These are phyloP conservation scores for Asparagopsis taxiformis DNA, from an alignment of 31 red algal species.

Conservation along the genomic window DNA sequence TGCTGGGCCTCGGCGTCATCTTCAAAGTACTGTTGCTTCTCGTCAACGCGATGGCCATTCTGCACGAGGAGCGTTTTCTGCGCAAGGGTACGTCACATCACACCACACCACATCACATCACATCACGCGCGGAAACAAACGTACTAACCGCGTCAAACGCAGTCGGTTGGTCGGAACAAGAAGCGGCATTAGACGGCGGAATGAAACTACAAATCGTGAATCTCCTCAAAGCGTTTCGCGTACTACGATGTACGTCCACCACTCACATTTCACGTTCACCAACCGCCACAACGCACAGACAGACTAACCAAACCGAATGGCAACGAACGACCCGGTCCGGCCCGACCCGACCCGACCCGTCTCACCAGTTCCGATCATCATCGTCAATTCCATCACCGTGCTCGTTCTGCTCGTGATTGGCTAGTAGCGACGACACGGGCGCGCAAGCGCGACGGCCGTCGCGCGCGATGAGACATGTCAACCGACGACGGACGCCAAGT, in stretches of 20 bases:
- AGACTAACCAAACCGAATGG: no score
- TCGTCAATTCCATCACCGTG: constrained; percentile 55
- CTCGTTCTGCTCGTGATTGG: constrained; percentile 59
- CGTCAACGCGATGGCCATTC: constrained; percentile 54
- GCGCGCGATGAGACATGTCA: no score
- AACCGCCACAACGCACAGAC: no score
- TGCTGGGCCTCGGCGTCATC: constrained; percentile 45
- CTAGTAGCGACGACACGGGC: constrained; percentile 18
- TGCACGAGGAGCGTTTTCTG: constrained; percentile 70
- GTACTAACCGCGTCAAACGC: no score
- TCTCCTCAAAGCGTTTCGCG: constrained; percentile 50
- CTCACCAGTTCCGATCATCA: constrained; percentile 65
- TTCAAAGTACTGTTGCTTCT: constrained; percentile 52
- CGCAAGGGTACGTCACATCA: constrained; percentile 32
- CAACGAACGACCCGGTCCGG: no score
- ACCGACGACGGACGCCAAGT: no score
- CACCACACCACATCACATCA: no score
- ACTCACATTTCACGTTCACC: neutral
- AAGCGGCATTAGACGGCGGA: constrained; percentile 55
- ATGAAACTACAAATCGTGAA: constrained; percentile 67
- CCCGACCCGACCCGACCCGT: no score
- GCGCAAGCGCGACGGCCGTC: no score
- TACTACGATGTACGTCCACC: constrained; percentile 49
- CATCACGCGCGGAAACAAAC: no score
- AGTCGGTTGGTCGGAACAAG: constrained; percentile 68